phyloP scores from a whole-genome alignment of 805 yeast species.

The Kluyveromyces siamensis region DNA sequence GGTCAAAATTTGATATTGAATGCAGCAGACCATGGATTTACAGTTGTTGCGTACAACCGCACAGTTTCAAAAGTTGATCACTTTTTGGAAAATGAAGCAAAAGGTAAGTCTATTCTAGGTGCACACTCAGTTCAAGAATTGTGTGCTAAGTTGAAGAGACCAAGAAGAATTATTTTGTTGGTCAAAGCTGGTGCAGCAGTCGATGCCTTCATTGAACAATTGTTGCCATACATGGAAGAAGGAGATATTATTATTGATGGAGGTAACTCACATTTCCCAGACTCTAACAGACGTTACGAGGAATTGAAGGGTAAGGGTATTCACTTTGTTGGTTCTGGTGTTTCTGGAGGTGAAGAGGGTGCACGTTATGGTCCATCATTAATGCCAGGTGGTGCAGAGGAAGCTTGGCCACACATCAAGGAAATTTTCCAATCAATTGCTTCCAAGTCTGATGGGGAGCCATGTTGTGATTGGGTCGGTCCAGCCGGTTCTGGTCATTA shows the following conservation, averaged over 20 bases:
- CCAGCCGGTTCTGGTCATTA: slow-evolving; percentile 98
- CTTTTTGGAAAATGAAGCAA: slow-evolving; percentile 89
- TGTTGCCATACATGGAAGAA: slow-evolving; percentile 84
- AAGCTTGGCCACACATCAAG: slow-evolving; percentile 98
- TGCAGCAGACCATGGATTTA: slow-evolving; percentile 98
- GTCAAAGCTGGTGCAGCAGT: slow-evolving; percentile 97
- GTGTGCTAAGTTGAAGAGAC: slow-evolving; percentile 83
- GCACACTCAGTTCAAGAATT: slow-evolving; percentile 90
- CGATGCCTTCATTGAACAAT: slow-evolving; percentile 80
- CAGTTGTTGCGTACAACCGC: slow-evolving; percentile 98
- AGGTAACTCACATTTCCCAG: slow-evolving; percentile 99
- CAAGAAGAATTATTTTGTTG: slow-evolving; percentile 87
- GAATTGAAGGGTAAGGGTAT: slow-evolving; percentile 84
- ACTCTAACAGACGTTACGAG: slow-evolving; percentile 90
- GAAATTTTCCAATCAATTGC: slow-evolving; percentile 91
- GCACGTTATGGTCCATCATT: slow-evolving; percentile 98
- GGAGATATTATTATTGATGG: slow-evolving; percentile 99
- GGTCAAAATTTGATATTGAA: slow-evolving; percentile 96
- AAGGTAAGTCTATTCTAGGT: slow-evolving; percentile 93
- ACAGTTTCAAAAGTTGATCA: slow-evolving; percentile 93
- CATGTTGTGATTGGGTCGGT: slow-evolving; percentile 99
- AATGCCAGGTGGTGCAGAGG: slow-evolving; percentile 98
- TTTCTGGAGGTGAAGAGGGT: slow-evolving; percentile 99
- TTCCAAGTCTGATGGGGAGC: slow-evolving; percentile 96
- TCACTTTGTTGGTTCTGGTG: slow-evolving; percentile 96